Conservation (phyloP, 495 filamentous ascomycete genomes). For the Tuber microsphaerosporum region DNA sequence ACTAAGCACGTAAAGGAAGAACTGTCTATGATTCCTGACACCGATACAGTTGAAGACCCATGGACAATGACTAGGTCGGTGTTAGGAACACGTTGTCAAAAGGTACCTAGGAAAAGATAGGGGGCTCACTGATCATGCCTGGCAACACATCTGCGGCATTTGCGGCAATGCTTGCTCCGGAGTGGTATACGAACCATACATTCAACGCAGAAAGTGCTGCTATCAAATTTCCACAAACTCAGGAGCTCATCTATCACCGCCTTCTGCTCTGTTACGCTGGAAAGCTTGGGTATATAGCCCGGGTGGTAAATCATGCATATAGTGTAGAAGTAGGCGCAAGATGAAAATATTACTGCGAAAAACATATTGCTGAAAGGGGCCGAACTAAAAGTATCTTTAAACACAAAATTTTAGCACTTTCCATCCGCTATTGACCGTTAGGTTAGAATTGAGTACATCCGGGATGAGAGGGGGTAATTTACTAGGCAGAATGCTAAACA, state of each 20-base stretch:
- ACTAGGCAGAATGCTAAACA: constrained; percentile 65
- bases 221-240: constrained; percentile 79
- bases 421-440: constrained; percentile 1
- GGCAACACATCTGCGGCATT: constrained; percentile 84
- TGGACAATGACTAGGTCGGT: constrained; percentile 69
- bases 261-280: constrained; percentile 79
- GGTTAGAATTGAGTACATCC: constrained; percentile 21
- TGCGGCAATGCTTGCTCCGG: constrained; percentile 88
- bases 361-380: constrained; percentile 65
- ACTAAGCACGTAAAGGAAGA: constrained; percentile 76
- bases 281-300: constrained; percentile 87
- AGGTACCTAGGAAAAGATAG: constrained; percentile 7
- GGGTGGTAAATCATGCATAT: constrained; percentile 80
- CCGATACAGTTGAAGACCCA: constrained; percentile 97
- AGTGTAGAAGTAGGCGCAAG: constrained; percentile 79
- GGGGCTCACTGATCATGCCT: constrained; percentile 88
- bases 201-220: constrained; percentile 81
- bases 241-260: constrained; percentile 78
- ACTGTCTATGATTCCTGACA: constrained; percentile 89
- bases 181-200: constrained; percentile 91
- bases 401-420: constrained; percentile 35
- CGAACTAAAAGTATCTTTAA: constrained; percentile 55
- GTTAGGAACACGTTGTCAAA: background rate
- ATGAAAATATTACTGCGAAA: constrained; percentile 57
- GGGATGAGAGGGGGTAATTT: constrained; percentile 42